Conservation (phyloP, 1,139 yeast species). For the Diutina pseudorugosa region DNA sequence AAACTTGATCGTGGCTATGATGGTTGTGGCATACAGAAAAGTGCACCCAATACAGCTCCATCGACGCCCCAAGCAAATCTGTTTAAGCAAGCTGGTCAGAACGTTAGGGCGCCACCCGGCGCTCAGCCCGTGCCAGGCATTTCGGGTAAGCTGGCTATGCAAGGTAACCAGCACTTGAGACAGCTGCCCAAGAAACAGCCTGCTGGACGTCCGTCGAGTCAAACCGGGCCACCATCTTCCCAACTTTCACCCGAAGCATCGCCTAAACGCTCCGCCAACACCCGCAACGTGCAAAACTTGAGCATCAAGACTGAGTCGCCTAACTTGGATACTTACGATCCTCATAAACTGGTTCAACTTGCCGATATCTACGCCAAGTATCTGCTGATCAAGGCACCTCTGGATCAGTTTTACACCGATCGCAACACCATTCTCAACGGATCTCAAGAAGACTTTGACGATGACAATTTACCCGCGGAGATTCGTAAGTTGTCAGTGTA, state of each 20-base stretch:
- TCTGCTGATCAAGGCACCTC: slow-evolving; percentile 28
- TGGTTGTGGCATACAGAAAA: slow-evolving; percentile 51
- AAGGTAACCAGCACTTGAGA: neutral
- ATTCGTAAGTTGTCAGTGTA: slow-evolving; percentile 21
- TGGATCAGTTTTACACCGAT: slow-evolving; percentile 23
- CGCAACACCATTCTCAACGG: slow-evolving; percentile 26
- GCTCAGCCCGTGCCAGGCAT: neutral
- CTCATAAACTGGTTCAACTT: slow-evolving; percentile 27
- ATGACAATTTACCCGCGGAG: slow-evolving; percentile 22
- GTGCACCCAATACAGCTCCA: neutral
- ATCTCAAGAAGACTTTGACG: slow-evolving; percentile 22
- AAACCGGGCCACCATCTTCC: neutral
- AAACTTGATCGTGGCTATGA: slow-evolving; percentile 66
- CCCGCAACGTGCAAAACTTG: neutral
- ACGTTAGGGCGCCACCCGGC: neutral
- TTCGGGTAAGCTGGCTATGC: neutral
- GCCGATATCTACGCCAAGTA: slow-evolving; percentile 36
- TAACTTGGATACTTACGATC: neutral
- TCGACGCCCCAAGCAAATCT: neutral
- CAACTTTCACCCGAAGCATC: neutral
- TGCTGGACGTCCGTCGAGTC: neutral
- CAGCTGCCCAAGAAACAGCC: neutral
- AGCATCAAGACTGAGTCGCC: neutral
- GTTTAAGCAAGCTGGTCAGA: neutral
- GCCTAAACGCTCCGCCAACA: neutral